These are phyloP conservation scores for Claviceps fusiformis DNA, from an alignment of 2,329 filamentous ascomycete genomes.

Conservation along the genomic window DNA sequence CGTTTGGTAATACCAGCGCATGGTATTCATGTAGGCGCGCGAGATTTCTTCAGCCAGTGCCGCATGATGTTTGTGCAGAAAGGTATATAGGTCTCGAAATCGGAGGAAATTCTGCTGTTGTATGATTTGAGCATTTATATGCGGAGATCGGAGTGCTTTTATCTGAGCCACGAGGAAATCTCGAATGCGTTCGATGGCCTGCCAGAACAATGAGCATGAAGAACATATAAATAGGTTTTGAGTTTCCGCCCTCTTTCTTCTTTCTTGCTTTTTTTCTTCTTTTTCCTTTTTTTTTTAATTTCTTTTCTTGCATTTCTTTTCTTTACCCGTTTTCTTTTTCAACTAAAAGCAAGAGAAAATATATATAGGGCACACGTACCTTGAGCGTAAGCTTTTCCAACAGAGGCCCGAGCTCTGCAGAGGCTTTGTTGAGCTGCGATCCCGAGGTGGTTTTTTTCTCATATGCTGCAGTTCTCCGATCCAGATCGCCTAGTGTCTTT, in stretches of 20 bases:
- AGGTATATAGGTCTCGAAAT: conserved; percentile 79
- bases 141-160: conserved; percentile 82
- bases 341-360: too few species aligned
- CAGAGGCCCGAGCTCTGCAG: conserved; percentile 73
- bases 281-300: too few species aligned
- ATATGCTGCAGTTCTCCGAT: conserved; percentile 60
- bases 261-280: too few species aligned
- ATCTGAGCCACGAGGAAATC: conserved; percentile 93
- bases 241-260: too few species aligned
- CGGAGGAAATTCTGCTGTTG: conserved; percentile 84
- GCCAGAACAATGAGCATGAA: conserved; percentile 3
- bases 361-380: conserved; percentile 26
- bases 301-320: too few species aligned
- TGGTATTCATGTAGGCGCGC: conserved; percentile 92
- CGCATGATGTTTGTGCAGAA: conserved; percentile 69
- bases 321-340: background rate
- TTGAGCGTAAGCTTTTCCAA: conserved; percentile 74
- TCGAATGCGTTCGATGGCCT: conserved; percentile 85
- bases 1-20: conserved; percentile 94
- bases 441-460: conserved; percentile 48
- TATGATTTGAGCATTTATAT: conserved; percentile 93
- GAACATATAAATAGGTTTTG: background rate
- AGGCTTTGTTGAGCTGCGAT: conserved; percentile 54
- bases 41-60: conserved; percentile 80
- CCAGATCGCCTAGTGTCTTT: conserved; percentile 68